Evolutionary conservation across 768 basidiomycete species (phyloP).

Genomic region (Lactifluus subvellereus): DNA sequence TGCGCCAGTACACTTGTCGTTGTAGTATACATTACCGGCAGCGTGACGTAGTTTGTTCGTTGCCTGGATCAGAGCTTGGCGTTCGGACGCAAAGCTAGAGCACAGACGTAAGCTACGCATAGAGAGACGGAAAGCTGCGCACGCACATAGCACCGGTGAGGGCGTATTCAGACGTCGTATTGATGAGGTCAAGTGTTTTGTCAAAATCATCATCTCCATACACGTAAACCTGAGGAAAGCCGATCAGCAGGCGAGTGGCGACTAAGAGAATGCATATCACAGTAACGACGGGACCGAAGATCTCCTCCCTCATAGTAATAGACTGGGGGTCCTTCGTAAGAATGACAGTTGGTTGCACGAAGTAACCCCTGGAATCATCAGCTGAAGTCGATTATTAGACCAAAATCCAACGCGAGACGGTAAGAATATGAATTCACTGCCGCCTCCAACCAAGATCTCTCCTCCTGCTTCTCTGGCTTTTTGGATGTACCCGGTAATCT

Average conservation of each 20-base stretch:
- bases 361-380: slow-evolving; percentile 90
- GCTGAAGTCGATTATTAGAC: slow-evolving; percentile 36
- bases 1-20: slow-evolving; percentile 98
- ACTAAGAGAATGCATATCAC: slow-evolving; percentile 36
- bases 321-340: slow-evolving; percentile 85
- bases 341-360: slow-evolving; percentile 91
- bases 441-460: slow-evolving; percentile 83
- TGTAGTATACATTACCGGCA: slow-evolving; percentile 96
- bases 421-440: slow-evolving; percentile 40
- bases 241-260: background rate
- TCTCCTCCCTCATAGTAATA: slow-evolving; percentile 88
- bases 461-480: slow-evolving; percentile 88
- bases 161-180: slow-evolving; percentile 81
- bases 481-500: slow-evolving; percentile 72
- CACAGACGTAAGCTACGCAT: slow-evolving; percentile 13
- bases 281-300: slow-evolving; percentile 95
- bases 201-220: slow-evolving; percentile 87
- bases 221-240: slow-evolving; percentile 59
- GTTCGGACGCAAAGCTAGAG: slow-evolving; percentile 73
- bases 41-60: slow-evolving; percentile 82
- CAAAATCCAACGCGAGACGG: background rate
- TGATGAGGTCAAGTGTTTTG: slow-evolving; percentile 79
- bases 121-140: background rate
- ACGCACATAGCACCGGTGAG: slow-evolving; percentile 92
- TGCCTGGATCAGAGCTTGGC: slow-evolving; percentile 71